phyloP scores from a whole-genome alignment of 1,139 yeast species.

The Spencermartinsiella ligniputridi region DNA sequence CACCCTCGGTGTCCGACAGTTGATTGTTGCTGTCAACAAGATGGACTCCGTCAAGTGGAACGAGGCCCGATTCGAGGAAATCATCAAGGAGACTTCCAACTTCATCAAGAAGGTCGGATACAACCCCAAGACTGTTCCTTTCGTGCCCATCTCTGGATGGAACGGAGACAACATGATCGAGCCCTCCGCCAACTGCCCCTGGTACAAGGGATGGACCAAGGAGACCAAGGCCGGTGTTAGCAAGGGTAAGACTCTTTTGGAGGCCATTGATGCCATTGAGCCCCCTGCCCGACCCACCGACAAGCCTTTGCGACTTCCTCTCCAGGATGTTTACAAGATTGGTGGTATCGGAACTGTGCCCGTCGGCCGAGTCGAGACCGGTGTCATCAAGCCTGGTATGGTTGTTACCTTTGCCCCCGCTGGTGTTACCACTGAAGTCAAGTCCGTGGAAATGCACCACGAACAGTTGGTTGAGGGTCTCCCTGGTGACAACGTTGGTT shows the following conservation, averaged over 20 bases:
- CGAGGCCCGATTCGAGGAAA: conserved; percentile 75
- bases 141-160: conserved; percentile 93
- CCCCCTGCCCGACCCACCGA: conserved; percentile 83
- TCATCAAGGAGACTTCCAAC: conserved; percentile 77
- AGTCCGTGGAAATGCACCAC: conserved; percentile 94
- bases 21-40: conserved; percentile 89
- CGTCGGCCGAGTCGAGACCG: conserved; percentile 93
- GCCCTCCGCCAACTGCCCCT: conserved; percentile 74
- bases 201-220: conserved; percentile 91
- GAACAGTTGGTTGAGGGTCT: conserved; percentile 79
- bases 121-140: conserved; percentile 90
- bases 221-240: conserved; percentile 71
- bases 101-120: conserved; percentile 91
- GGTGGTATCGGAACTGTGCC: conserved; percentile 95
- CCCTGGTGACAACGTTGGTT: conserved; percentile 95
- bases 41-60: conserved; percentile 90
- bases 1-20: conserved; percentile 87
- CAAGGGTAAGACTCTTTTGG: conserved; percentile 83
- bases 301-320: conserved; percentile 88
- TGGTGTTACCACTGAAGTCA: conserved; percentile 89
- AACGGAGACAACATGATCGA: conserved; percentile 94
- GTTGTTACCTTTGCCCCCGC: conserved; percentile 88
- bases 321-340: conserved; percentile 89
- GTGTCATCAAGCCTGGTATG: conserved; percentile 89
- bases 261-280: conserved; percentile 83